Conservation (phyloP, 768 basidiomycete genomes). For the Russula lepida region DNA sequence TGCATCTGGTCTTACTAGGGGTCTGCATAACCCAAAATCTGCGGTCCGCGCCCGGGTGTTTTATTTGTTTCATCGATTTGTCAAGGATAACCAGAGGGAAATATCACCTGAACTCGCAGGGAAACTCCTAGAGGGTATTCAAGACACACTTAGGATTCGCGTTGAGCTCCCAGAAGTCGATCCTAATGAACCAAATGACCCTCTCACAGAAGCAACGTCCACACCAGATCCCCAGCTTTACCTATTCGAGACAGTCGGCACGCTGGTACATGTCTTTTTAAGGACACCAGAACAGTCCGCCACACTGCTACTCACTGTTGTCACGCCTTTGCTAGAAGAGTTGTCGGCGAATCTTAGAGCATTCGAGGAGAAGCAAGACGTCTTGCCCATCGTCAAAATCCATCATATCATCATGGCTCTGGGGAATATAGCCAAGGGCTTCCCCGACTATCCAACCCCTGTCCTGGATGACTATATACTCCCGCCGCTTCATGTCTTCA, state of each 20-base stretch:
- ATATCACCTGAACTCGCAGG: constrained; percentile 65
- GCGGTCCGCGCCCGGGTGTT: constrained; percentile 69
- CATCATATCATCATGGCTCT: constrained; percentile 94
- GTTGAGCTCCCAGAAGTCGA: constrained; percentile 74
- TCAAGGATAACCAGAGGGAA: constrained; percentile 73
- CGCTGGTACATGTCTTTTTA: constrained; percentile 68
- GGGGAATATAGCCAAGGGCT: constrained; percentile 92
- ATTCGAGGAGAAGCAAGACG: constrained; percentile 51
- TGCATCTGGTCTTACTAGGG: constrained; percentile 39
- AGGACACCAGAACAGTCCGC: constrained; percentile 61
- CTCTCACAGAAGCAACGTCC: constrained; percentile 69
- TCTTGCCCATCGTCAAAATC: constrained; percentile 73
- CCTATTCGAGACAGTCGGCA: constrained; percentile 87
- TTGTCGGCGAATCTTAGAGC: constrained; percentile 50
- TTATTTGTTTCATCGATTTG: constrained; percentile 90
- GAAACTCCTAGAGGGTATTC: constrained; percentile 60
- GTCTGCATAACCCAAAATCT: constrained; percentile 70
- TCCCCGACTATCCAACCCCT: constrained; percentile 79
- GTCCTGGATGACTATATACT: constrained; percentile 57
- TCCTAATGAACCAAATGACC: constrained; percentile 49
- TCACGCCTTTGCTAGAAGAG: constrained; percentile 74
- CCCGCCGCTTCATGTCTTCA: constrained; percentile 72
- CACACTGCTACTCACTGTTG: constrained; percentile 61
- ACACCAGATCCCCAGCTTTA: constrained; percentile 88
- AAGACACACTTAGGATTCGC: constrained; percentile 70